Base-by-base conservation (phyloP, 2,329 filamentous ascomycete species). In the Botrytis galanthina region DNA sequence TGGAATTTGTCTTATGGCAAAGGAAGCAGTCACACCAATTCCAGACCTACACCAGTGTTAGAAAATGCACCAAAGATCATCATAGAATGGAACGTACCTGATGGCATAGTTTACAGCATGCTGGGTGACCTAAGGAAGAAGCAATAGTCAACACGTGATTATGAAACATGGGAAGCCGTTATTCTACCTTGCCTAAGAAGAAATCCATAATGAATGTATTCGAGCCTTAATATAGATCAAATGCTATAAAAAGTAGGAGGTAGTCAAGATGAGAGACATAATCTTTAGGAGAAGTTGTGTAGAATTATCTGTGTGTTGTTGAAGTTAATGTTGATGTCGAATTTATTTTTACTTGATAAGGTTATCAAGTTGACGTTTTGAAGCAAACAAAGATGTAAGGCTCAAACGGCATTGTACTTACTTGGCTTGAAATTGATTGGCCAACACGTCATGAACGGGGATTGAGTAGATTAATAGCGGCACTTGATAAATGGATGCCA, bases 1-100 rank as follows among this genome's bases (percentile, higher is more conserved):
- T 1, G 91, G 90, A 73, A 92, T 94, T 82, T 97, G 94, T 73
- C 89, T 89, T 75, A 97, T 87, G n/a, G 94, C 93, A 84, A 94
- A 97, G 57, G 87, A 90, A 70, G 93, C 94, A 3, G 95, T 97
- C 77, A 97, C 88, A 67, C 92, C 90, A 77, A 98, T 91, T 68
- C 94, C 94, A 29, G 94, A 95, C 68, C 86, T 87, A 63, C 9
- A 10, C 32, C 72, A 48, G 4, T 60, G 57, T 61, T 59, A 44
- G 61, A 32, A 68, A 64, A 63, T 20, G 16, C 48, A 10, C 26
- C 35, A 26, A 18, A 39, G 12, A 66, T 32, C 7, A 32, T 44
- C n/a, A 20, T 59, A 71, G 48, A n/a, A 26, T 32, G 26, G 1
- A 66, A 59, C 73, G 37, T 73, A 85, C 83, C 93, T 87, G 79